These are phyloP conservation scores for Colletotrichum sp. DNA, from an alignment of 2,329 filamentous ascomycete species.

Conservation along the genomic window DNA sequence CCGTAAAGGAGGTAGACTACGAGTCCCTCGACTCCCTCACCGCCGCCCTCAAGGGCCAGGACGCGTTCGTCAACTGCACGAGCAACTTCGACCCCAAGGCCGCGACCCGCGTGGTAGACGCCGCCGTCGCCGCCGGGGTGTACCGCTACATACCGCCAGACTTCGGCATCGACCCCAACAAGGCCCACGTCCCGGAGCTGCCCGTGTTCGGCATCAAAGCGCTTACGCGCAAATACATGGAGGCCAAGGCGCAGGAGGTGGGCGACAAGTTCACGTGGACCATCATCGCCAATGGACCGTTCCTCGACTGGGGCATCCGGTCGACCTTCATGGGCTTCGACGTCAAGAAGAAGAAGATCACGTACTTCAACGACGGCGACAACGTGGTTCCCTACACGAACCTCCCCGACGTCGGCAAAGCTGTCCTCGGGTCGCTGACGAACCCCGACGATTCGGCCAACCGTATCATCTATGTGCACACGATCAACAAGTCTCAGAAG, in stretches of 20 bases:
- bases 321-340: conserved; percentile 26
- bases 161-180: conserved; percentile 46
- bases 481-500: conserved; percentile 25
- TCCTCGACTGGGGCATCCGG: conserved; percentile 32
- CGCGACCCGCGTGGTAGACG: conserved; percentile 54
- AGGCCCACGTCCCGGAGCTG: conserved; percentile 16
- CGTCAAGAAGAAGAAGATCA: conserved; percentile 24
- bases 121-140: conserved; percentile 63
- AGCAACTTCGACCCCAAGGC: conserved; percentile 41
- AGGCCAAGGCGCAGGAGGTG: conserved; percentile 26
- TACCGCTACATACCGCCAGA: conserved; percentile 67
- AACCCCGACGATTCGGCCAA: conserved; percentile 33
- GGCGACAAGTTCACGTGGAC: conserved; percentile 29
- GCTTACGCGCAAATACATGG: conserved; percentile 19
- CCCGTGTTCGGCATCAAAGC: conserved; percentile 26
- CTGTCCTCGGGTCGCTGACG: conserved; percentile 28
- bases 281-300: conserved; percentile 30
- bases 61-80: conserved; percentile 53
- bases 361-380: conserved; percentile 29
- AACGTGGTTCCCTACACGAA: conserved; percentile 26
- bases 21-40: conserved; percentile 52
- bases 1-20: conserved; percentile 53
- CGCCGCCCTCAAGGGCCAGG: conserved; percentile 57
- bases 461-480: conserved; percentile 26
- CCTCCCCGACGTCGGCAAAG: conserved; percentile 28